These are phyloP conservation scores for Spiraea crenata DNA, from an alignment of 331 rosid genomes.

Conservation along the genomic window DNA sequence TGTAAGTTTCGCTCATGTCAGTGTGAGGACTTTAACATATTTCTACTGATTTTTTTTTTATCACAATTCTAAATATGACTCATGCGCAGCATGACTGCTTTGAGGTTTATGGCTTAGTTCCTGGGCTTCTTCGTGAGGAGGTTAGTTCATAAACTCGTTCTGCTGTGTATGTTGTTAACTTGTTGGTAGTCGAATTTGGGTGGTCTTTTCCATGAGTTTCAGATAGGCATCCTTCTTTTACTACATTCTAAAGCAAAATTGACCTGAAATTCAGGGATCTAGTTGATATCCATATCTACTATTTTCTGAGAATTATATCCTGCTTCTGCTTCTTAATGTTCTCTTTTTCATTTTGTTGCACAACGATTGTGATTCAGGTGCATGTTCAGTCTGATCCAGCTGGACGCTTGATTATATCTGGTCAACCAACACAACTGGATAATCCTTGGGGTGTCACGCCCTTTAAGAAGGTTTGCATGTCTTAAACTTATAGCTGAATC, in stretches of 20 bases:
- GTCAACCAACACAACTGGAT: constrained; percentile 34
- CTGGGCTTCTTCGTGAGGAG: constrained; percentile 33
- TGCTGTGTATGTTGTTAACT: not conserved
- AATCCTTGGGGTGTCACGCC: constrained; percentile 41
- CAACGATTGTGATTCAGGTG: constrained; percentile 19
- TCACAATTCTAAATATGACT: not conserved
- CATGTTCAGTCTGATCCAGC: constrained; percentile 38
- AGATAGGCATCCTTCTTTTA: constrained; percentile 1
- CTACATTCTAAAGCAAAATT: not conserved
- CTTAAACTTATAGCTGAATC: not conserved
- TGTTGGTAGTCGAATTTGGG: not conserved
- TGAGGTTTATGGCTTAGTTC: constrained; percentile 28
- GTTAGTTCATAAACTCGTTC: constrained; percentile 7
- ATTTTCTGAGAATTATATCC: not conserved
- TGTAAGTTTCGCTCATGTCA: constrained; percentile 12
- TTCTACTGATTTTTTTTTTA: not conserved
- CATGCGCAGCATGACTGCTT: constrained; percentile 23
- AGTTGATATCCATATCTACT: not conserved
- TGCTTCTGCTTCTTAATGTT: not conserved
- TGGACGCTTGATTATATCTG: constrained; percentile 33
- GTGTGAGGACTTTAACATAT: not conserved
- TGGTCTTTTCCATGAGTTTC: not conserved
- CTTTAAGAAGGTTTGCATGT: constrained; percentile 29
- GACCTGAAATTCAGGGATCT: not conserved
- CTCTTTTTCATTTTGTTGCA: not conserved